A percentile compares a stretch with the other conserved stretches of the same genome.
Conservation (phyloP, 768 basidiomycete genomes). For the Russula brevipes region DNA sequence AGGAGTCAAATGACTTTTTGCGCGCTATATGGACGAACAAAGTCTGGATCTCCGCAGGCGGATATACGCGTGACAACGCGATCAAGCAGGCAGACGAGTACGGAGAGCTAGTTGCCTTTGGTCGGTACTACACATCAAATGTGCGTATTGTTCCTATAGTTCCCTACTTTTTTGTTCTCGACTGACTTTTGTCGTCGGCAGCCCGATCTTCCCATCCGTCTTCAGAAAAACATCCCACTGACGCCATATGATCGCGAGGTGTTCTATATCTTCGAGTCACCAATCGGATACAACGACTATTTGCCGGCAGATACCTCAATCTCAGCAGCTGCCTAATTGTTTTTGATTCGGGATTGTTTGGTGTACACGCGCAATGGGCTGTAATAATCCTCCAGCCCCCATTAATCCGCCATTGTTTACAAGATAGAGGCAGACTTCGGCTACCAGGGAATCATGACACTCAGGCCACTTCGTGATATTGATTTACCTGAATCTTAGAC, state of each 20-base stretch:
- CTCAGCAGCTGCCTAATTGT: neutral
- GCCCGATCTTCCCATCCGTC: constrained; percentile 33
- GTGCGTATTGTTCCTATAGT: constrained; percentile 25
- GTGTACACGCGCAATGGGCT: too few relatives aligned
- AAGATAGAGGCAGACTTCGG: too few relatives aligned
- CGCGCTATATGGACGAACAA: constrained; percentile 42
- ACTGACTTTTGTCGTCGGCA: constrained; percentile 9
- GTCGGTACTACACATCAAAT: constrained; percentile 32
- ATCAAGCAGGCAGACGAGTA: constrained; percentile 35
- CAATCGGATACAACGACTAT: neutral
- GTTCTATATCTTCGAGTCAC: neutral
- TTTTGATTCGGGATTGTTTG: too few relatives aligned
- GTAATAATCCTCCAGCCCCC: too few relatives aligned
- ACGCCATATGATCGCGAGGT: constrained; percentile 28
- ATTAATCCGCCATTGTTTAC: too few relatives aligned
- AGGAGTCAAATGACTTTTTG: constrained; percentile 41
- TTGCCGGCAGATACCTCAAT: neutral
- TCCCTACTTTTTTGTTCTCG: neutral
- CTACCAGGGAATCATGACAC: too few relatives aligned
- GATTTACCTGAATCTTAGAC: too few relatives aligned
- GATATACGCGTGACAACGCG: constrained; percentile 40
- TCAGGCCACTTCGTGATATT: too few relatives aligned
- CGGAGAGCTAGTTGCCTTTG: constrained; percentile 36
- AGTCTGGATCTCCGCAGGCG: constrained; percentile 41
- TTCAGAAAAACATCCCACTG: constrained; percentile 30